A percentile compares a stretch with the other conserved stretches of the same genome.
Evolutionary conservation across 108 stramenopile species (phyloP).

Genomic region (Mayamaea pseudoterrestris): DNA sequence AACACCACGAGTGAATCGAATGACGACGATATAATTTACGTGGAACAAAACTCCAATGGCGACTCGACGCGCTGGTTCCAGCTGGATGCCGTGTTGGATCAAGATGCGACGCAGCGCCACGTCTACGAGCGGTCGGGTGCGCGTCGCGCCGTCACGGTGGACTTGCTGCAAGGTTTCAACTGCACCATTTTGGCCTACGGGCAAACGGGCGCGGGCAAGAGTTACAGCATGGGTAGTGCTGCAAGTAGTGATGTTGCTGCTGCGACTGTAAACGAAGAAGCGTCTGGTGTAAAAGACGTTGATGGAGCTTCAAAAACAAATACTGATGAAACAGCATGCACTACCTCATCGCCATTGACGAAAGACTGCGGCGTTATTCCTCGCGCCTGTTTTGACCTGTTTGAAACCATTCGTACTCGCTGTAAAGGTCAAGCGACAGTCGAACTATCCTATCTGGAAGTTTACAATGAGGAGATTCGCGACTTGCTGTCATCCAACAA

Average conservation of each 20-base stretch:
- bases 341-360: background rate
- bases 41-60: too few species aligned
- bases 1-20: too few species aligned
- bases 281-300: background rate
- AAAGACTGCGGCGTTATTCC: conserved; percentile 84
- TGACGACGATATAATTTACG: too few species aligned
- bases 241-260: too few species aligned
- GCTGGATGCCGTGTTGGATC: conserved; percentile 18
- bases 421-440: conserved; percentile 62
- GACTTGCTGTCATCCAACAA: conserved; percentile 23
- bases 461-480: conserved; percentile 98
- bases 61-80: too few species aligned
- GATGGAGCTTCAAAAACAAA: background rate
- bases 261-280: too few species aligned
- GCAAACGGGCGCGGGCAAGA: conserved; percentile 14
- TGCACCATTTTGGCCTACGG: conserved; percentile 19
- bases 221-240: too few species aligned
- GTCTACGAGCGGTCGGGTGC: conserved; percentile 14
- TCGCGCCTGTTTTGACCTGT: conserved; percentile 87
- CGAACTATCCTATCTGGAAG: conserved; percentile 89
- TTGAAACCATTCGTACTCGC: conserved; percentile 25
- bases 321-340: background rate
- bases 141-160: conserved; percentile 1
- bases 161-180: conserved; percentile 20
- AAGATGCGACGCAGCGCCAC: conserved; percentile 12